Percentiles rank a stretch among this genome's conserved stretches.
Conservation (phyloP, 2,329 filamentous ascomycete species). For the Arthrinium puccinioides region DNA sequence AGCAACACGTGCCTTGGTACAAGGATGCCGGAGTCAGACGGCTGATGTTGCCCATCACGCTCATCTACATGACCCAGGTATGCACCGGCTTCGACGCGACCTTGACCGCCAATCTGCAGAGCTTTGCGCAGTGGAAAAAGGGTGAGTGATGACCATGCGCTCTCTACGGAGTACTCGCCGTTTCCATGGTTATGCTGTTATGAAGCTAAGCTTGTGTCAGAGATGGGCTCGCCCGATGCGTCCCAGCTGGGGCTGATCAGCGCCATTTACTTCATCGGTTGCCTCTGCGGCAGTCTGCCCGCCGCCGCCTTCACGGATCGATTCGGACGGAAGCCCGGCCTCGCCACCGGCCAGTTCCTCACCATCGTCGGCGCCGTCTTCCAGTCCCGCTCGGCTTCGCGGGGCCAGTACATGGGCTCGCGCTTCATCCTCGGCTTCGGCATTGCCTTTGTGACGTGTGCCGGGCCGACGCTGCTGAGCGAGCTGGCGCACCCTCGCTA, state of each 20-base stretch:
- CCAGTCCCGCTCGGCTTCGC: slow-evolving; percentile 38
- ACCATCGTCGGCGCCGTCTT: slow-evolving; percentile 15
- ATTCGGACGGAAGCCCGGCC: slow-evolving; percentile 34
- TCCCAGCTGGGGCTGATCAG: slow-evolving; percentile 31
- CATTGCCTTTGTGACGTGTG: slow-evolving; percentile 32
- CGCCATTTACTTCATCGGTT: slow-evolving; percentile 34
- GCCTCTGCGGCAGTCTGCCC: slow-evolving; percentile 31
- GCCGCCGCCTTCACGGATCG: slow-evolving; percentile 27
- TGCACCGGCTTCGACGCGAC: slow-evolving; percentile 5
- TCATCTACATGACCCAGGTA: slow-evolving; percentile 5
- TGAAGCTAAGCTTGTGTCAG: no score
- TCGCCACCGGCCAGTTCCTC: slow-evolving; percentile 29
- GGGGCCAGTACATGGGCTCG: slow-evolving; percentile 39
- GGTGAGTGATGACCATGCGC: neutral
- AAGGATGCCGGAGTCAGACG: no score
- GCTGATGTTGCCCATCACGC: no score
- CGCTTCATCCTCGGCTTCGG: slow-evolving; percentile 37
- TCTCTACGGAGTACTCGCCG: neutral
- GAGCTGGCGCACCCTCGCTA: slow-evolving; percentile 48
- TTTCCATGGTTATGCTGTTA: neutral
- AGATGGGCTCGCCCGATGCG: no score
- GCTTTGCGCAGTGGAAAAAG: slow-evolving; percentile 4
- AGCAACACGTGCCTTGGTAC: no score
- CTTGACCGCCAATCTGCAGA: slow-evolving; percentile 4
- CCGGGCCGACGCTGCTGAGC: slow-evolving; percentile 36